Percentiles rank a stretch among this genome's conserved stretches.
Evolutionary conservation across 1,284 basidiomycete species (phyloP).

Genomic region (Heterobasidion parviporum): DNA sequence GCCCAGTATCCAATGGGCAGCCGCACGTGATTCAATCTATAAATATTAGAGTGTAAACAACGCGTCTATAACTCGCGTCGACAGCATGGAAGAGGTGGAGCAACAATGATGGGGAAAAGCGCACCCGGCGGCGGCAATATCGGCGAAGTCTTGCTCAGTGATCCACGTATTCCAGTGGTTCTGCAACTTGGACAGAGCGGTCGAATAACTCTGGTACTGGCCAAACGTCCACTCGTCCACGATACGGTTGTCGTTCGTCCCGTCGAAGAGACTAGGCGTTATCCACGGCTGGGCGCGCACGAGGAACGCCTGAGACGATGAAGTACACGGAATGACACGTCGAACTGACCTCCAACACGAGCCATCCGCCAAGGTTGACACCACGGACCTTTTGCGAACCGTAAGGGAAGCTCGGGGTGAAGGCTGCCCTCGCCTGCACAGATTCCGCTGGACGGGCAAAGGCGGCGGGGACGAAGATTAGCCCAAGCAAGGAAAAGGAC

Average conservation of each 20-base stretch:
- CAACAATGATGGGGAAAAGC: constrained; percentile 14
- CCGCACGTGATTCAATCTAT: constrained; percentile 76
- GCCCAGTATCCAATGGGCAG: constrained; percentile 93
- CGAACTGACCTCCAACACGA: constrained; percentile 57
- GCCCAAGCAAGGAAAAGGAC: constrained; percentile 8
- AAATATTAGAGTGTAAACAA: constrained; percentile 6
- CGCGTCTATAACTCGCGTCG: constrained; percentile 9
- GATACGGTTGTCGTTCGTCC: constrained; percentile 59
- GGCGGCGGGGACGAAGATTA: constrained; percentile 3
- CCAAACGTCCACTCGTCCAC: constrained; percentile 87
- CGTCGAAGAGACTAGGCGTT: constrained; percentile 81
- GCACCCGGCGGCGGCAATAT: constrained; percentile 74
- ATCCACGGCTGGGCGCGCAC: constrained; percentile 60
- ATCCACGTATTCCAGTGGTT: constrained; percentile 81
- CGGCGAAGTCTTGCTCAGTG: constrained; percentile 66
- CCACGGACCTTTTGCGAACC: constrained; percentile 58
- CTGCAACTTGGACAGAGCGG: constrained; percentile 41
- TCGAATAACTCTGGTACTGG: constrained; percentile 43
- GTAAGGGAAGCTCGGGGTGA: constrained; percentile 37
- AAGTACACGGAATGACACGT: background rate
- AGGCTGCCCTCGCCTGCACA: constrained; percentile 11
- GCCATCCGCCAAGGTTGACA: constrained; percentile 77
- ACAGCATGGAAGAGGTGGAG: constrained; percentile 16
- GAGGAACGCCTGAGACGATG: constrained; percentile 3
- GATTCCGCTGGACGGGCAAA: background rate